These are phyloP conservation scores for Neonectria faginata DNA, from an alignment of 2,329 filamentous ascomycete species.

Conservation along the genomic window DNA sequence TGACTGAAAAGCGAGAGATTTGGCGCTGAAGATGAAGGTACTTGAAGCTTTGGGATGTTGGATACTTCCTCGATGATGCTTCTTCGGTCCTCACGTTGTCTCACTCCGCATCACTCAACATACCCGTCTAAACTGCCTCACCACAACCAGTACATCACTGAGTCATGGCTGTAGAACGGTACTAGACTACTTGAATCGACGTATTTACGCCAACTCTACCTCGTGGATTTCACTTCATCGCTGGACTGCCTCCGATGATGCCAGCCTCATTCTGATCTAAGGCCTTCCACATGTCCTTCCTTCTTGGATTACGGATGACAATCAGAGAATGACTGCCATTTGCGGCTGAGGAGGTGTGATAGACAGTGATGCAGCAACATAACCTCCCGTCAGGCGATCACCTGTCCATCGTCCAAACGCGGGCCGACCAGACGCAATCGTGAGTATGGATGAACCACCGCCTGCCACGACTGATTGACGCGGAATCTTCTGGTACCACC, in stretches of 20 bases:
- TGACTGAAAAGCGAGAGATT: background rate
- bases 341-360: background rate
- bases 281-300: background rate
- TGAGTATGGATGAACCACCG: background rate
- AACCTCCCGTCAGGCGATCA: background rate
- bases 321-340: background rate
- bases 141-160: background rate
- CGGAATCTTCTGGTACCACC: background rate
- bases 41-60: background rate
- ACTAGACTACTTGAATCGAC: constrained; percentile 1
- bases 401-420: background rate
- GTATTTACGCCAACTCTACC: background rate
- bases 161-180: constrained; percentile 1
- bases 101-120: background rate
- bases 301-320: background rate
- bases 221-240: background rate
- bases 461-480: background rate
- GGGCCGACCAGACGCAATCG: background rate
- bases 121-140: background rate
- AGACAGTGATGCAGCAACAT: background rate
- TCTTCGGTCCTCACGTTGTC: constrained; percentile 2
- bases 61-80: background rate
- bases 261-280: background rate
- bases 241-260: too few species aligned
- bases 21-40: background rate